These are phyloP conservation scores for Ziziphus jujuba DNA, from an alignment of 306 rosid species.

Conservation along the genomic window DNA sequence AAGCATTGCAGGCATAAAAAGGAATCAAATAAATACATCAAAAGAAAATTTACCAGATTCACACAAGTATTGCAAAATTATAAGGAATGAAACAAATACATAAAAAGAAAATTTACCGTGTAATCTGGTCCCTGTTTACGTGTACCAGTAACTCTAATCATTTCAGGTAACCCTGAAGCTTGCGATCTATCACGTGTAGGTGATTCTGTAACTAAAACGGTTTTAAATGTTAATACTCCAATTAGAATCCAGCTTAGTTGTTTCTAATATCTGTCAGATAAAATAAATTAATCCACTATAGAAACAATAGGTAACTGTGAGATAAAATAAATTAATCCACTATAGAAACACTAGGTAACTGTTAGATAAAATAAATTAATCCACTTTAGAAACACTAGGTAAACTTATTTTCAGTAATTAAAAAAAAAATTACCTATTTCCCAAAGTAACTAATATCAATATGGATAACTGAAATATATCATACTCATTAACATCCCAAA, in stretches of 20 bases:
- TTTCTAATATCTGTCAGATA: background rate
- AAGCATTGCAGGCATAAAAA: slow-evolving; percentile 20
- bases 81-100: background rate
- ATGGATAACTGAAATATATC: background rate
- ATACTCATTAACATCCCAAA: no score
- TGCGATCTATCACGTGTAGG: slow-evolving; percentile 42
- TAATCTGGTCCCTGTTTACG: slow-evolving; percentile 40
- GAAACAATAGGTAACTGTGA: background rate
- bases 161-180: slow-evolving; percentile 39
- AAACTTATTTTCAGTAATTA: no score
- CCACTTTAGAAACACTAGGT: background rate
- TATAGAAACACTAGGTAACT: no score
- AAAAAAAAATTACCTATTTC: no score
- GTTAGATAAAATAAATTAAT: background rate
- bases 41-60: slow-evolving; percentile 38
- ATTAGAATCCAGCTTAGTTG: background rate
- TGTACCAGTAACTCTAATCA: slow-evolving; percentile 35
- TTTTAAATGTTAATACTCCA: background rate
- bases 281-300: background rate
- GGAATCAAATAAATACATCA: background rate
- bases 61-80: slow-evolving; percentile 2
- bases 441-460: background rate
- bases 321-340: background rate
- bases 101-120: slow-evolving; percentile 38
- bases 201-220: slow-evolving; percentile 43